Evolutionary conservation across 805 yeast genomes (phyloP).

Genomic region (Limtongozyma cylindracea): DNA sequence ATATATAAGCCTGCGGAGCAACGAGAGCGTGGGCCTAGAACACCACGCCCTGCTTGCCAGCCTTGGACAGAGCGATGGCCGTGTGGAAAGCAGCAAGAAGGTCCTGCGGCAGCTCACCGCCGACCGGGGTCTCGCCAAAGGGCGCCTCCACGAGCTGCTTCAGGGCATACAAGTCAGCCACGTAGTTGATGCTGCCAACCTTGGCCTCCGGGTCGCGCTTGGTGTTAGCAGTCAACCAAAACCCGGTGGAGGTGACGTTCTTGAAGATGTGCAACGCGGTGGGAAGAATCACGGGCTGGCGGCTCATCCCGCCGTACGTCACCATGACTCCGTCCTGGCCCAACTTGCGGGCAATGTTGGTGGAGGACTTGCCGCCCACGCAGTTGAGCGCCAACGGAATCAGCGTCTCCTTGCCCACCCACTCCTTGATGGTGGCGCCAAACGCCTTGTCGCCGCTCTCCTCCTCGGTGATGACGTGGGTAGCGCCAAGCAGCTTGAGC

Average conservation of each 20-base stretch:
- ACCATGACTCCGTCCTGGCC: constrained; percentile 50
- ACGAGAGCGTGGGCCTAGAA: too few relatives aligned
- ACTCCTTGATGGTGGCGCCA: constrained; percentile 26
- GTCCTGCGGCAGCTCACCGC: constrained; percentile 19
- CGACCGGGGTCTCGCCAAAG: constrained; percentile 7
- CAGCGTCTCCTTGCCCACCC: constrained; percentile 17
- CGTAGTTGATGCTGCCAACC: constrained; percentile 3
- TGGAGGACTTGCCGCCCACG: constrained; percentile 75
- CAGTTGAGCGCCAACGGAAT: constrained; percentile 72
- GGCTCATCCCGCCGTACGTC: constrained; percentile 96
- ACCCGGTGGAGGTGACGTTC: constrained; percentile 65
- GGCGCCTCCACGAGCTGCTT: constrained; percentile 13
- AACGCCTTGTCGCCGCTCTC: constrained; percentile 50
- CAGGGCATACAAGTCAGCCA: constrained; percentile 15
- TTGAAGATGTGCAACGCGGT: constrained; percentile 79
- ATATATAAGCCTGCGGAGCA: neutral
- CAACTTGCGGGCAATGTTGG: constrained; percentile 66
- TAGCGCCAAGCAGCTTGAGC: constrained; percentile 52
- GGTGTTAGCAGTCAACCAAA: constrained; percentile 57
- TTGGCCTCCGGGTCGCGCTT: constrained; percentile 6
- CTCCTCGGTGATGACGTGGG: constrained; percentile 73
- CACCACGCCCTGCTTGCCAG: constrained; percentile 2
- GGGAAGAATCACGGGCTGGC: constrained; percentile 82
- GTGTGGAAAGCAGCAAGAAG: constrained; percentile 11
- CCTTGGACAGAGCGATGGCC: constrained; percentile 1